Evolutionary conservation across 176 grass and related monocot species (phyloP).

Genomic region (Musa itinerans): DNA sequence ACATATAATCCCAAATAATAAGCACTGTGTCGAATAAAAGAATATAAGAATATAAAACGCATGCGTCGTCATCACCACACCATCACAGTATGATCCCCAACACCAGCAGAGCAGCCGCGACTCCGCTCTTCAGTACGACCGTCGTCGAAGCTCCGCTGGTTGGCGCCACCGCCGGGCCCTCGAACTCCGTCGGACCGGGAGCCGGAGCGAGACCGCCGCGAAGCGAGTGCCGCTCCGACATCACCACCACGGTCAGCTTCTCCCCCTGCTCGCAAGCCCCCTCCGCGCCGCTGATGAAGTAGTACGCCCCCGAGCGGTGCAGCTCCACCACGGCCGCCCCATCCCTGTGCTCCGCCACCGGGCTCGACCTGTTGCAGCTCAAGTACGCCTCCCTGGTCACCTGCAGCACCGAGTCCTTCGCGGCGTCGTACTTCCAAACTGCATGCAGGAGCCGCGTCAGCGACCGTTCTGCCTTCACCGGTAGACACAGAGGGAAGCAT

Average conservation of each 20-base stretch:
- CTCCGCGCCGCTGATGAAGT: conserved; percentile 24
- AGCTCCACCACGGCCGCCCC: conserved; percentile 11
- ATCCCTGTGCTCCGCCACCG: conserved; percentile 16
- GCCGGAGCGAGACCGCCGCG: neutral
- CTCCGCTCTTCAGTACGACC: too few species aligned
- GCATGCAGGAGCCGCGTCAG: neutral
- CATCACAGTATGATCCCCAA: too few species aligned
- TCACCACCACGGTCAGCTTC: conserved; percentile 28
- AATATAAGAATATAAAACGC: too few species aligned
- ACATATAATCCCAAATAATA: too few species aligned
- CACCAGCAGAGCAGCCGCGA: too few species aligned
- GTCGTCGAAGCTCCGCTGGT: neutral
- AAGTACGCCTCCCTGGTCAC: conserved; percentile 38
- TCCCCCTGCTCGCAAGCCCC: conserved; percentile 25
- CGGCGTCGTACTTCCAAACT: conserved; percentile 41
- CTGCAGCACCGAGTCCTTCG: conserved; percentile 35
- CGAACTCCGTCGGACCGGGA: conserved; percentile 3
- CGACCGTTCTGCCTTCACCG: too few species aligned
- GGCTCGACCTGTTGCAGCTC: conserved; percentile 36
- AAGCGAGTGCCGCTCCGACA: conserved; percentile 25
- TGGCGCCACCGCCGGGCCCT: conserved; percentile 13
- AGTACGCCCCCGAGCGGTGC: conserved; percentile 26
- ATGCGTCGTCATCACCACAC: too few species aligned
- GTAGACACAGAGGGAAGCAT: neutral
- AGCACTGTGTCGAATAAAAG: too few species aligned